Conservation (phyloP, 148 eudicot genomes). For the Spergularia bocconei region DNA sequence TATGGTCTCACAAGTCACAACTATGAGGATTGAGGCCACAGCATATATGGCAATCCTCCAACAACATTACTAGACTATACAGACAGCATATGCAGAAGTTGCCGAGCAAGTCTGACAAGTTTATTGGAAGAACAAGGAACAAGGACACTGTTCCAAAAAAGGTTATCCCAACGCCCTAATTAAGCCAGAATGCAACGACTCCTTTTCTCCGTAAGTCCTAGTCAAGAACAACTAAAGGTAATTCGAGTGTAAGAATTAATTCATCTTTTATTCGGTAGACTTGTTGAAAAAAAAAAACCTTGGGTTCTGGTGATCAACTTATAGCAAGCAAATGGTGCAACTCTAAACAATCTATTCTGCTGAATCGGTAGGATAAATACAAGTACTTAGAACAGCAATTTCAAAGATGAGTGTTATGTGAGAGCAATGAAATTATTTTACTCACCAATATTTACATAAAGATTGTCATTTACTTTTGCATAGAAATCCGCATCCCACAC, state of each 20-base stretch:
- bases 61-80: neutral
- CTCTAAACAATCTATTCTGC: neutral
- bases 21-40: neutral
- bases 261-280: neutral
- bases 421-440: slow-evolving; percentile 1
- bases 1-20: neutral
- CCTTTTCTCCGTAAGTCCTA: neutral
- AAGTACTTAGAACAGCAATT: neutral
- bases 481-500: slow-evolving; percentile 76
- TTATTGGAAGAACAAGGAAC: neutral
- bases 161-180: too few species aligned
- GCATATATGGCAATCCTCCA: neutral
- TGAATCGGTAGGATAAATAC: neutral
- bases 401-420: slow-evolving; percentile 10
- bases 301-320: neutral
- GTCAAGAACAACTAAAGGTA: slow-evolving; percentile 5
- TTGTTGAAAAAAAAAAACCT: neutral
- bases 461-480: slow-evolving; percentile 84
- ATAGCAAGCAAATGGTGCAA: neutral
- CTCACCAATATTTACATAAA: slow-evolving; percentile 74
- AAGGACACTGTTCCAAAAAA: too few species aligned
- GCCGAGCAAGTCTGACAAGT: neutral
- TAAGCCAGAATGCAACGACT: too few species aligned
- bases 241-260: neutral
- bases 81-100: neutral